Percentiles rank a stretch among this genome's conserved stretches.
Conservation (phyloP, 192 early-diverging fungal genomes). For the Umbelopsis ramanniana region DNA sequence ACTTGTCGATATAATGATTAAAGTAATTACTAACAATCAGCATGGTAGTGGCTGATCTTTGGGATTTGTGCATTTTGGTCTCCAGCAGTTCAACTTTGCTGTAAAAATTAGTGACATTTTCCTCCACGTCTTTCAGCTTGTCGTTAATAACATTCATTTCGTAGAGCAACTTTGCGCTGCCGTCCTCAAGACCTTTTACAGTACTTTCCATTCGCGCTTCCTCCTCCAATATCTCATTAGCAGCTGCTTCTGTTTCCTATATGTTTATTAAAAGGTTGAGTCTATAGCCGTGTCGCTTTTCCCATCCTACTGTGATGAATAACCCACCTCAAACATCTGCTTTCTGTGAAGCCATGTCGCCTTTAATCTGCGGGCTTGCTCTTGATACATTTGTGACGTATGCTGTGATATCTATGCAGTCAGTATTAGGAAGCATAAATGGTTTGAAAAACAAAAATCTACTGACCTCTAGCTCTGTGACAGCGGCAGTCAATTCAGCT, state of each 20-base stretch:
- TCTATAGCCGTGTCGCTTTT: background rate
- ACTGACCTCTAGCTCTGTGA: conserved; percentile 18
- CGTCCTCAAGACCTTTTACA: conserved; percentile 36
- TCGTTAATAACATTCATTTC: conserved; percentile 45
- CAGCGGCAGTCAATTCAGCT: conserved; percentile 14
- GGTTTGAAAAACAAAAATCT: background rate
- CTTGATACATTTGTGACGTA: conserved; percentile 4
- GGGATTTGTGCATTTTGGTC: conserved; percentile 43
- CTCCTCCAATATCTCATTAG: conserved; percentile 24
- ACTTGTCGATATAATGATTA: conserved; percentile 32
- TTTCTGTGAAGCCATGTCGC: conserved; percentile 25
- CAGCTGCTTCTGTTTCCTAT: conserved; percentile 24
- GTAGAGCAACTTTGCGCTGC: conserved; percentile 48
- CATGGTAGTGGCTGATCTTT: conserved; percentile 40
- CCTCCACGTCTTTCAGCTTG: conserved; percentile 50
- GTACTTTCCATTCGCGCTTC: conserved; percentile 27
- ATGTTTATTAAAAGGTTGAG: background rate
- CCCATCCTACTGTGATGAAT: too few species aligned
- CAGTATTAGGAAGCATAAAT: background rate
- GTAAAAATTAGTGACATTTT: conserved; percentile 45
- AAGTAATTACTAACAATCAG: conserved; percentile 47
- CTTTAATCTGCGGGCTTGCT: conserved; percentile 12
- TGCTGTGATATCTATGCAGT: background rate
- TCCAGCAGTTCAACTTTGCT: conserved; percentile 43
- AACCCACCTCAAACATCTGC: conserved; percentile 6